Conservation (phyloP, 2,329 filamentous ascomycete species). For the Pseudocercospora crystallina region DNA sequence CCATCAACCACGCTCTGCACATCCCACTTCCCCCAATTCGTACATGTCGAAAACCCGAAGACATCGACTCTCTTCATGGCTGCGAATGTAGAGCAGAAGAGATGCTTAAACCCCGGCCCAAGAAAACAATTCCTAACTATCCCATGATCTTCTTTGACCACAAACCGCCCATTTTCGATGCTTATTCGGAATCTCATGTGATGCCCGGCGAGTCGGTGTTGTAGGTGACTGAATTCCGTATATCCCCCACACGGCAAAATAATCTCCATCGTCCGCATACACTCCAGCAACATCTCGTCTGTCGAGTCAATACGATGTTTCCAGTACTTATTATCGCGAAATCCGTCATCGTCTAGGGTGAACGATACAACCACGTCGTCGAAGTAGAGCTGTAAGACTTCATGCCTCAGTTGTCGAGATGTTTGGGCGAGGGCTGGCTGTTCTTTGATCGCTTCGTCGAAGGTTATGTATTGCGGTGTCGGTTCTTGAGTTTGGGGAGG, state of each 20-base stretch:
- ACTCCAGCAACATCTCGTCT: too few relatives aligned
- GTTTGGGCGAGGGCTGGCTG: neutral
- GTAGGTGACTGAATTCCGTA: neutral
- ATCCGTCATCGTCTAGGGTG: too few relatives aligned
- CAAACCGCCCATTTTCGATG: too few relatives aligned
- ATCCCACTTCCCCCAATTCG: neutral
- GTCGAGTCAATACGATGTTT: too few relatives aligned
- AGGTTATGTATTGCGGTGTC: neutral
- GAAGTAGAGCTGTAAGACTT: too few relatives aligned
- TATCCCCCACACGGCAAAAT: constrained; percentile 1
- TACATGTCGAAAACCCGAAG: constrained; percentile 1
- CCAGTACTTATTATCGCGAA: too few relatives aligned
- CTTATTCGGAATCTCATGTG: too few relatives aligned
- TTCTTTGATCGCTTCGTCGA: neutral
- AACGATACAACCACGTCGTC: constrained; percentile 1
- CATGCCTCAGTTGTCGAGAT: neutral
- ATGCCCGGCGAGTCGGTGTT: too few relatives aligned
- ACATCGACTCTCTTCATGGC: neutral
- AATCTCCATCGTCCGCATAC: too few relatives aligned
- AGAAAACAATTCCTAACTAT: too few relatives aligned
- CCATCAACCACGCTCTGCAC: neutral
- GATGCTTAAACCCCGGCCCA: too few relatives aligned
- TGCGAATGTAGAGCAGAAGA: neutral
- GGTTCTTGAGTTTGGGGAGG: neutral
- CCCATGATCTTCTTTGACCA: too few relatives aligned